Percentiles rank a stretch among this genome's conserved stretches.
These are phyloP conservation scores for Podaxis carcinomalis DNA, from an alignment of 768 basidiomycete species.

Conservation along the genomic window DNA sequence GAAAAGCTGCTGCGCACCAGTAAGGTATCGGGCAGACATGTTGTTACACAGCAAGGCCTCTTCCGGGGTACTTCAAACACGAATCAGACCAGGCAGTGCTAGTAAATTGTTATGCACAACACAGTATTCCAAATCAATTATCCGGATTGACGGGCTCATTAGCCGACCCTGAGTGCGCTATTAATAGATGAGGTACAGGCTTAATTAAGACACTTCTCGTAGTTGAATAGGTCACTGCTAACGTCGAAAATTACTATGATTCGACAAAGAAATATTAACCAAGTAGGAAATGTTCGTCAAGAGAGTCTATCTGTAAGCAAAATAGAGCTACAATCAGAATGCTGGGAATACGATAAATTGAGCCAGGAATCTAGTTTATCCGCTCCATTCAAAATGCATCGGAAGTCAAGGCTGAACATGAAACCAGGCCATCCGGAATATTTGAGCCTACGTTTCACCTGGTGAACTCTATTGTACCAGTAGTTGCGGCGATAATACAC, in stretches of 20 bases:
- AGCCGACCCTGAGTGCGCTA: background rate
- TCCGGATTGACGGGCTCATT: background rate
- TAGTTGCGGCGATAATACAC: background rate
- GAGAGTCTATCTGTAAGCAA: background rate
- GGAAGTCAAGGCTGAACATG: background rate
- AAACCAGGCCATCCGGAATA: conserved; percentile 12
- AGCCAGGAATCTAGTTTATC: background rate
- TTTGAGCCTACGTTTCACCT: conserved; percentile 17
- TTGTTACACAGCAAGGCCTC: background rate
- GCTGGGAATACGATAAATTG: background rate
- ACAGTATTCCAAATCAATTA: background rate
- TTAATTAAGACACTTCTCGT: too few relatives aligned
- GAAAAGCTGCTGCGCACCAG: background rate
- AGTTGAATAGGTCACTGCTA: too few relatives aligned
- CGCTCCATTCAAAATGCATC: background rate
- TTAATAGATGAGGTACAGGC: background rate
- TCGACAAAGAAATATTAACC: background rate
- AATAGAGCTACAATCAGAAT: too few relatives aligned
- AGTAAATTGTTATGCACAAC: background rate
- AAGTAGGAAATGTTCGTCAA: background rate
- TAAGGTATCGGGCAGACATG: background rate
- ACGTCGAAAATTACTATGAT: too few relatives aligned
- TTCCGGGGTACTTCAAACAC: background rate
- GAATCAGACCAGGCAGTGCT: background rate
- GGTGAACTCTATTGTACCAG: background rate